Evolutionary conservation across 73 alveolate genomes (phyloP).

Genomic region (Stentor roeselii): DNA sequence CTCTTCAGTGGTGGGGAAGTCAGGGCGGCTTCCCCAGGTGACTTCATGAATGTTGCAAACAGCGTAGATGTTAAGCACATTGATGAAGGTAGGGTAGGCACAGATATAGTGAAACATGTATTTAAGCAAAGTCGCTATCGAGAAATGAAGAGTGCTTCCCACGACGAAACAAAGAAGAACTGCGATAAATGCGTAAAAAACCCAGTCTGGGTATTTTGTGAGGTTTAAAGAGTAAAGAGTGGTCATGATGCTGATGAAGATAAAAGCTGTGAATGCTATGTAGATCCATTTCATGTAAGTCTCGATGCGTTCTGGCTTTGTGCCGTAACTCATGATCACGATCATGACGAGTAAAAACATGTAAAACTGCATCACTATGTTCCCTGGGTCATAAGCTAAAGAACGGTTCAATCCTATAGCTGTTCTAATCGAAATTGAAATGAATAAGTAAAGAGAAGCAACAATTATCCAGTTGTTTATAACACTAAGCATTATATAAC

Average conservation of each 20-base stretch:
- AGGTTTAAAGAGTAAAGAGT: no score
- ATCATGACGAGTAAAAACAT: background rate
- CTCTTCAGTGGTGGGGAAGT: background rate
- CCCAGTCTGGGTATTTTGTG: no score
- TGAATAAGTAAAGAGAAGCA: background rate
- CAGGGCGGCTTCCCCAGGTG: background rate
- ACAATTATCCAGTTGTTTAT: background rate
- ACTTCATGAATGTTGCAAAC: background rate
- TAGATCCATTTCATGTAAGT: no score
- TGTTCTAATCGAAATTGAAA: background rate
- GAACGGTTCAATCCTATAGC: background rate
- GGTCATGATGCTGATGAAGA: no score
- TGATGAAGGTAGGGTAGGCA: background rate
- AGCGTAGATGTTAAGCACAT: background rate
- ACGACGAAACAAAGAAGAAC: no score
- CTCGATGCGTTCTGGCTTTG: background rate
- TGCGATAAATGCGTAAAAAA: no score
- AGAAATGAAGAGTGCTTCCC: no score
- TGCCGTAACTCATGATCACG: background rate
- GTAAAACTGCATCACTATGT: background rate
- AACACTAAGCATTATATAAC: background rate
- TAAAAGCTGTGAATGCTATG: no score
- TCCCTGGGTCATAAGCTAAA: background rate
- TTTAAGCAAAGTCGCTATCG: no score
- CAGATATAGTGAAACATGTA: no score